A percentile compares a stretch with the other conserved stretches of the same genome.
Conservation (phyloP, 768 basidiomycete species). For the Phlebiopsis gigantea region DNA sequence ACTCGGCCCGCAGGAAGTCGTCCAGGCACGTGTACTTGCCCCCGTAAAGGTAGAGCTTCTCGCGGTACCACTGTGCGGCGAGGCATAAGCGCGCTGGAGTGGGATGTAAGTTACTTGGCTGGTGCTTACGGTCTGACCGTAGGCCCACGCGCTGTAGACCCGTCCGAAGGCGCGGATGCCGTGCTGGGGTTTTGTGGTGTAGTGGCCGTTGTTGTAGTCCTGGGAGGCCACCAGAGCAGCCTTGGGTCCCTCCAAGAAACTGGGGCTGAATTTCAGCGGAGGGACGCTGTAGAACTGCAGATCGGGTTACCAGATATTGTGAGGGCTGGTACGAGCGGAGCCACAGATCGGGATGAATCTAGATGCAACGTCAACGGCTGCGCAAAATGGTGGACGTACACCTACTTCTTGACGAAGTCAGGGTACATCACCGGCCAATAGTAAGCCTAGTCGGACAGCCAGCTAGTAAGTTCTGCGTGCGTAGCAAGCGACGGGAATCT, state of each 20-base stretch:
- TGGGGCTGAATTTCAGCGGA: constrained; percentile 14
- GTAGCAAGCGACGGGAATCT: background rate
- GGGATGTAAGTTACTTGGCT: too few relatives aligned
- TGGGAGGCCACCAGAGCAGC: constrained; percentile 47
- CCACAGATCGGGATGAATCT: constrained; percentile 50
- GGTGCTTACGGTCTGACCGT: constrained; percentile 45
- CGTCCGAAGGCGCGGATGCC: constrained; percentile 53
- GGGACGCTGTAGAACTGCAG: background rate
- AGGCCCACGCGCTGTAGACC: constrained; percentile 55
- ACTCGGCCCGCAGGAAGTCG: constrained; percentile 45
- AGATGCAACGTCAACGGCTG: background rate
- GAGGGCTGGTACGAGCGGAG: constrained; percentile 49
- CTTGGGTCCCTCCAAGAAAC: constrained; percentile 57
- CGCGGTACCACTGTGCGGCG: constrained; percentile 44
- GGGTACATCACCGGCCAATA: constrained; percentile 54
- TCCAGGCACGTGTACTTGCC: constrained; percentile 44
- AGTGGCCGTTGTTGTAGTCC: constrained; percentile 52
- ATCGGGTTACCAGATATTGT: constrained; percentile 45
- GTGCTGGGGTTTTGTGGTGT: constrained; percentile 38
- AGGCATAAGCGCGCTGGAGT: too few relatives aligned
- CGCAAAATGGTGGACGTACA: background rate
- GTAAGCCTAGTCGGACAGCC: constrained; percentile 37
- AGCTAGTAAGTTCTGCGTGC: background rate
- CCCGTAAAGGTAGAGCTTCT: constrained; percentile 38
- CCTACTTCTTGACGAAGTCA: constrained; percentile 37